Conservation (phyloP, 2,329 filamentous ascomycete genomes). For the Neonectria magnoliae region DNA sequence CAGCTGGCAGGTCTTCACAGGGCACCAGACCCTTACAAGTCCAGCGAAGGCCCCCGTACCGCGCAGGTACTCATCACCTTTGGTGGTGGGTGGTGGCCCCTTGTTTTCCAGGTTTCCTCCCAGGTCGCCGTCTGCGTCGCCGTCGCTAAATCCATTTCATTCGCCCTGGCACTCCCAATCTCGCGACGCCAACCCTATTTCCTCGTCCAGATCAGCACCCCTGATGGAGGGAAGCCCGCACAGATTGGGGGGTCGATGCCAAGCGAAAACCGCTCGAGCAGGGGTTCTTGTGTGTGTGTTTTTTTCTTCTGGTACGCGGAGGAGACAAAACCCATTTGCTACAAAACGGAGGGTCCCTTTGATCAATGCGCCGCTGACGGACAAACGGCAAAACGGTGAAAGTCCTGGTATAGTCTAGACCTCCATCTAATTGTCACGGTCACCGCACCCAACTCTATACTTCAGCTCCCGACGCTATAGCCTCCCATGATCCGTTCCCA, state of each 20-base stretch:
- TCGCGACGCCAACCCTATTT: constrained; percentile 26
- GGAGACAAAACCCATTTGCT: constrained; percentile 11
- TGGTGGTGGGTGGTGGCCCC: constrained; percentile 2
- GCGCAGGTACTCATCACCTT: background rate
- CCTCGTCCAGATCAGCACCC: constrained; percentile 12
- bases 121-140: constrained; percentile 10
- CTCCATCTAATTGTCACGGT: background rate
- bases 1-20: background rate
- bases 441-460: background rate
- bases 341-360: constrained; percentile 2
- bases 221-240: background rate
- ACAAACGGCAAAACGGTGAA: background rate
- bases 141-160: constrained; percentile 19
- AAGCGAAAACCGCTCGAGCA: background rate
- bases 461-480: constrained; percentile 7
- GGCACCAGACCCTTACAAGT: background rate
- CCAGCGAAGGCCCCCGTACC: background rate
- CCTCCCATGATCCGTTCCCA: background rate
- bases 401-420: background rate
- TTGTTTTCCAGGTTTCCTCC: background rate
- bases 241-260: background rate
- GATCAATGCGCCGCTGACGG: constrained; percentile 17
- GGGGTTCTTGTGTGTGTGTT: background rate
- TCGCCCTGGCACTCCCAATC: constrained; percentile 25
- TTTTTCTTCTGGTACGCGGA: constrained; percentile 3